Base-by-base conservation (phyloP, 768 basidiomycete species). In the Mycena belliarum region DNA sequence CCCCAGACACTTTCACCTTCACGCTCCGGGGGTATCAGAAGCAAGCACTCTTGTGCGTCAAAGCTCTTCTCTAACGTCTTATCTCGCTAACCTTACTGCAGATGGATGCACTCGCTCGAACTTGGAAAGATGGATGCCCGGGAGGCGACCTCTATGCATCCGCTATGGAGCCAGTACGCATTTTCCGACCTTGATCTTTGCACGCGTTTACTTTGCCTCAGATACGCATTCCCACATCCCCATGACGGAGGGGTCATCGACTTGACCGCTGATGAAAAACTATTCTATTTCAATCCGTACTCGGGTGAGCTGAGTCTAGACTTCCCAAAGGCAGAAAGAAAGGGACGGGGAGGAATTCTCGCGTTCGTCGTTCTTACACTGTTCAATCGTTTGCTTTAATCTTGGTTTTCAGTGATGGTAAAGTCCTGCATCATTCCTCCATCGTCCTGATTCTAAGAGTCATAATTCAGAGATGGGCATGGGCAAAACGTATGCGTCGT, bases 31-130 rank as follows among this genome's bases (percentile, higher is more conserved):
- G 85, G 35, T 98, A 98, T 72, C 96, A 98, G 68, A 96, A 94
- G 68, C 96, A 98, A 72, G 96, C 95, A 0, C 75, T 98, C 44
- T 76, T 76, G 87, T 91, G 51, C 45, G 85, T 71, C 16, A 9
- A 26, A 32, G n/a, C 50, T 48, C 42, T 32, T 41, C 35, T 32
- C 26, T 41, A 20, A n/a, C 21, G n/a, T 43, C 21, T 16, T 41
- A 2, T 44, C 32, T 49, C 3, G 52, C 55, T 63, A 16, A 57
- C 52, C 46, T 15, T n/a, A 23, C 29, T 46, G n/a, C 55, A 93
- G 91, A 35, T 98, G 95, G 95, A 95, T 97, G 95, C 76, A 85
- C 63, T 89, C 90, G 3, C 77, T 94, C 51, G 96, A 98, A 73
- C 82, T 80, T 2, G 91, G 90, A 4, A 79, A 84, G 20, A 77